Evolutionary conservation across 108 stramenopile species (phyloP).

Genomic region (Seminavis robusta): DNA sequence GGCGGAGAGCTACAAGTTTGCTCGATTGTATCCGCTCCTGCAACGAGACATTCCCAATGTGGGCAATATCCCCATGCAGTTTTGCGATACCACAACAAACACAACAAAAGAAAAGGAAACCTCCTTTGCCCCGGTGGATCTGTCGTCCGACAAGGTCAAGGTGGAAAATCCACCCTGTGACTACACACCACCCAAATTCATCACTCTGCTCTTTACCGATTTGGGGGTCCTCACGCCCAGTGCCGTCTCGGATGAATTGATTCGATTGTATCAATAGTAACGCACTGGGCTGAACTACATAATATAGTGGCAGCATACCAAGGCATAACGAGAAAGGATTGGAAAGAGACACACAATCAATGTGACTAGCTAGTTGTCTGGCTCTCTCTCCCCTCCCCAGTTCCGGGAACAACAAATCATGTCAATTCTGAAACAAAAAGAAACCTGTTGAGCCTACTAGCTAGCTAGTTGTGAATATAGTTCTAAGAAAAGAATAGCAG

Average conservation of each 20-base stretch:
- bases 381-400: too few relatives aligned
- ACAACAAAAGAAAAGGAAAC: not conserved
- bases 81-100: conserved; percentile 48
- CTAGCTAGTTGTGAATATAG: too few relatives aligned
- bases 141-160: conserved; percentile 53
- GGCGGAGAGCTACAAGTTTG: conserved; percentile 97
- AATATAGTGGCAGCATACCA: too few relatives aligned
- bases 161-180: conserved; percentile 81
- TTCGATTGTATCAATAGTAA: conserved; percentile 90
- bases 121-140: conserved; percentile 9
- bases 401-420: too few relatives aligned
- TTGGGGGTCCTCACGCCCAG: conserved; percentile 96
- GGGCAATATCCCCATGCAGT: conserved; percentile 30
- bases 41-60: conserved; percentile 83
- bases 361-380: too few relatives aligned
- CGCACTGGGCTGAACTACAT: not conserved
- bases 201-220: conserved; percentile 97
- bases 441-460: too few relatives aligned
- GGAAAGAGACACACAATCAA: too few relatives aligned
- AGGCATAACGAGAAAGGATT: too few relatives aligned
- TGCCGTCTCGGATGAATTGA: conserved; percentile 96
- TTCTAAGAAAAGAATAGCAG: too few relatives aligned
- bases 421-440: too few relatives aligned
- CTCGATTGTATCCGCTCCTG: conserved; percentile 91
- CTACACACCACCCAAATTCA: conserved; percentile 95